Evolutionary conservation across 768 basidiomycete genomes (phyloP).

Genomic region (Coprinellus aureogranulatus): DNA sequence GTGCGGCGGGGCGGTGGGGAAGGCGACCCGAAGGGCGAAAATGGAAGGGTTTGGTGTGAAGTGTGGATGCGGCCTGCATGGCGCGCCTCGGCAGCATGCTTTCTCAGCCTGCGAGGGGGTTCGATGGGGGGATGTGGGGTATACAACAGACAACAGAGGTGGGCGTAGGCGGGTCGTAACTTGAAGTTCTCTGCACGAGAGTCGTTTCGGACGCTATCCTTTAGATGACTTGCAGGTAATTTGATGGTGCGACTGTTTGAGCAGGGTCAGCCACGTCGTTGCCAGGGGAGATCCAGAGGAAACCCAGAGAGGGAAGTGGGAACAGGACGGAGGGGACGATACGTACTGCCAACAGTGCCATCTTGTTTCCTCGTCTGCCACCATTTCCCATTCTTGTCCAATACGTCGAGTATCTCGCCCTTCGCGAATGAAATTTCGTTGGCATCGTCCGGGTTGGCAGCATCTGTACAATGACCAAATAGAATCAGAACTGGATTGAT

Average conservation of each 20-base stretch:
- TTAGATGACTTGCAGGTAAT: constrained; percentile 80
- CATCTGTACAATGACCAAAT: constrained; percentile 51
- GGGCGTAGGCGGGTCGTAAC: neutral
- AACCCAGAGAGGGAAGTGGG: neutral
- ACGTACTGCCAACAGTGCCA: constrained; percentile 76
- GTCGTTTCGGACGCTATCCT: constrained; percentile 9
- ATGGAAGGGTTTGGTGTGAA: neutral
- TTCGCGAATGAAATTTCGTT: constrained; percentile 94
- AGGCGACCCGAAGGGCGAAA: neutral
- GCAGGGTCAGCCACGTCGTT: neutral
- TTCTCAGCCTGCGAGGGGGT: too few relatives aligned
- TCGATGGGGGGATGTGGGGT: too few relatives aligned
- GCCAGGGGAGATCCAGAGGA: constrained; percentile 11
- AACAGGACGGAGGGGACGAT: neutral
- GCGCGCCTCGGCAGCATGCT: too few relatives aligned
- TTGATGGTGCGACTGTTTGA: constrained; percentile 72
- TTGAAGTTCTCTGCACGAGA: neutral
- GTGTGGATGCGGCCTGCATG: too few relatives aligned
- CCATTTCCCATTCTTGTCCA: constrained; percentile 93
- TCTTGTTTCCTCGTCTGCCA: constrained; percentile 85
- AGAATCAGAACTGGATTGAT: constrained; percentile 9
- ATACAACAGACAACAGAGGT: neutral
- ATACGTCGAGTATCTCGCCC: constrained; percentile 87
- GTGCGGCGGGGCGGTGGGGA: neutral
- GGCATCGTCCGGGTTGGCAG: constrained; percentile 91